These are phyloP conservation scores for Podosphaera aphanis DNA, from an alignment of 2,329 filamentous ascomycete species.

Conservation along the genomic window DNA sequence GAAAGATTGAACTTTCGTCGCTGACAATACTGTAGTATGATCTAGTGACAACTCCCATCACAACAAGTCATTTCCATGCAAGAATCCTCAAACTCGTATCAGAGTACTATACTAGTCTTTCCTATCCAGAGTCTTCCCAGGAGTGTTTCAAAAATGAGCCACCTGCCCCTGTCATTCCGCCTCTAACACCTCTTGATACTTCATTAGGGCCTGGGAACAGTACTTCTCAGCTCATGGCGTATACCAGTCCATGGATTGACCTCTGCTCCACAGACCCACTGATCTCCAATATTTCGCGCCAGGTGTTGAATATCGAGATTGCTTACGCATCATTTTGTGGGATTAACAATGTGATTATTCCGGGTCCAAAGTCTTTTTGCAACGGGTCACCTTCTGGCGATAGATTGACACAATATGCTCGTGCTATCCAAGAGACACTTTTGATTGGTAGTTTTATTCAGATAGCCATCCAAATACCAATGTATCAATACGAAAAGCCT, in stretches of 20 bases:
- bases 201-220: slow-evolving; percentile 42
- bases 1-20: slow-evolving; percentile 3
- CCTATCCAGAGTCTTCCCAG: slow-evolving; percentile 21
- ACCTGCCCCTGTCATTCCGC: slow-evolving; percentile 34
- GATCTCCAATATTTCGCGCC: slow-evolving; percentile 66
- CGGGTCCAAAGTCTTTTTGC: slow-evolving; percentile 46
- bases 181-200: slow-evolving; percentile 62
- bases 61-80: slow-evolving; percentile 46
- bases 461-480: slow-evolving; percentile 59
- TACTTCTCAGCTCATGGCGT: slow-evolving; percentile 52
- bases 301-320: slow-evolving; percentile 74
- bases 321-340: slow-evolving; percentile 94
- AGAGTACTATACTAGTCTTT: slow-evolving; percentile 22
- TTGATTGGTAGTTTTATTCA: slow-evolving; percentile 52
- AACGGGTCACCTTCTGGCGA: slow-evolving; percentile 23
- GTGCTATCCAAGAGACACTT: slow-evolving; percentile 61
- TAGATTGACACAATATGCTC: slow-evolving; percentile 53
- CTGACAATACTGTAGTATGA: slow-evolving; percentile 34
- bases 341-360: slow-evolving; percentile 57
- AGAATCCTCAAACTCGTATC: slow-evolving; percentile 40
- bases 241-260: slow-evolving; percentile 83
- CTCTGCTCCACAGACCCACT: slow-evolving; percentile 61
- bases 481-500: slow-evolving; percentile 49
- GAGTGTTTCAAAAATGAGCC: slow-evolving; percentile 20
- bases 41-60: slow-evolving; percentile 58